These are phyloP conservation scores for Boletus chippewaensis DNA, from an alignment of 1,284 basidiomycete species.

Conservation along the genomic window DNA sequence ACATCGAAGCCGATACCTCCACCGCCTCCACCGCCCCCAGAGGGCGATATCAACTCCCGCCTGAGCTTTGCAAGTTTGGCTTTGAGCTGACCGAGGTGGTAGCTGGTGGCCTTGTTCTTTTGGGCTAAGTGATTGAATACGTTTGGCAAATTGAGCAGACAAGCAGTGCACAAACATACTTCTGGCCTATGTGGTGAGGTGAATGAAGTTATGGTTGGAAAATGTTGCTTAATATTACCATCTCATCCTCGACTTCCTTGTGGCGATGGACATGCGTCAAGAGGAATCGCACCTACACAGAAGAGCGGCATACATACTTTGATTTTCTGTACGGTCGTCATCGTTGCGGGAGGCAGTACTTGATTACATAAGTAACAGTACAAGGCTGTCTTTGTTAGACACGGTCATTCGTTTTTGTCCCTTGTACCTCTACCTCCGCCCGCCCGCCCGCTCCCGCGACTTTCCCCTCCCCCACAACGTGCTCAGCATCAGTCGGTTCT, in stretches of 20 bases:
- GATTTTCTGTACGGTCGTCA: slow-evolving; percentile 88
- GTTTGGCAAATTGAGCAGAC: slow-evolving; percentile 9
- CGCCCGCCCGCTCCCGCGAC: background rate
- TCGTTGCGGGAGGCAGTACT: slow-evolving; percentile 33
- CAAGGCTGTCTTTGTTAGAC: slow-evolving; percentile 5
- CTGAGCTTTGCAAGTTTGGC: slow-evolving; percentile 97
- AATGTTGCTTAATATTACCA: slow-evolving; percentile 48
- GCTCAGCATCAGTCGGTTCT: slow-evolving; percentile 6
- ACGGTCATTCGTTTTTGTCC: background rate
- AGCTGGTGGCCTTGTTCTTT: slow-evolving; percentile 96
- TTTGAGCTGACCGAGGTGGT: slow-evolving; percentile 95
- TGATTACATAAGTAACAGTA: slow-evolving; percentile 19
- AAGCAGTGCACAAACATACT: slow-evolving; percentile 37
- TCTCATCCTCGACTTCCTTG: slow-evolving; percentile 94
- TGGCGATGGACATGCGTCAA: slow-evolving; percentile 12
- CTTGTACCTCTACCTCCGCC: background rate
- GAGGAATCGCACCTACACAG: slow-evolving; percentile 14
- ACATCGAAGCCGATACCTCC: slow-evolving; percentile 93
- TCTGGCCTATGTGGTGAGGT: slow-evolving; percentile 41
- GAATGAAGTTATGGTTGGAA: slow-evolving; percentile 15
- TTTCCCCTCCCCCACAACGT: background rate
- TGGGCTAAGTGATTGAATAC: slow-evolving; percentile 51
- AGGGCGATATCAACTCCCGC: slow-evolving; percentile 85
- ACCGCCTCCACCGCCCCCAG: slow-evolving; percentile 78
- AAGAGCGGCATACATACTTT: slow-evolving; percentile 46